Evolutionary conservation across 2,329 filamentous ascomycete species (phyloP).

Genomic region (Trichoderma breve): DNA sequence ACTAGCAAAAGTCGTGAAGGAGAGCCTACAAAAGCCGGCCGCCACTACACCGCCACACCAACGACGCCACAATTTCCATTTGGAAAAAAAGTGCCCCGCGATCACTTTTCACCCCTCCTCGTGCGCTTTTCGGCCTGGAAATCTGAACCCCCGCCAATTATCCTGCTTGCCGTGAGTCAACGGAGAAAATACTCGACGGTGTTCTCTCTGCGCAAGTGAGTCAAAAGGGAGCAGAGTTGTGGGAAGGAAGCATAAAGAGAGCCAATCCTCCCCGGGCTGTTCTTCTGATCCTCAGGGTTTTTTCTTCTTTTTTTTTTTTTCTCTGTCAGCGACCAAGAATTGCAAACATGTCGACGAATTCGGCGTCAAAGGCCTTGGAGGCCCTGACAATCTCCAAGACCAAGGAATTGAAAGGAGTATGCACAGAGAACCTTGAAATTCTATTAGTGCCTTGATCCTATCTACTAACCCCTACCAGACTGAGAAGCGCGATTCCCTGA

Average conservation of each 20-base stretch:
- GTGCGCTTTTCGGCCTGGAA: conserved; percentile 11
- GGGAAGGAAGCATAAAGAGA: conserved; percentile 10
- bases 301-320: background rate
- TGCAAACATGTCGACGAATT: conserved; percentile 42
- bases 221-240: conserved; percentile 10
- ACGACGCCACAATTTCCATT: conserved; percentile 24
- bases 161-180: conserved; percentile 32
- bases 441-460: background rate
- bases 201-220: conserved; percentile 18
- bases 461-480: conserved; percentile 51
- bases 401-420: conserved; percentile 59
- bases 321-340: background rate
- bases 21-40: conserved; percentile 22
- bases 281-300: background rate
- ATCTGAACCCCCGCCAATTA: conserved; percentile 21
- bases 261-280: background rate
- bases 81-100: conserved; percentile 33
- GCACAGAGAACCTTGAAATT: conserved; percentile 26
- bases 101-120: conserved; percentile 38
- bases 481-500: conserved; percentile 80
- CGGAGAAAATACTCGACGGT: conserved; percentile 9
- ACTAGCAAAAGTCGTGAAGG: conserved; percentile 17
- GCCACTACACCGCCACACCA: conserved; percentile 30
- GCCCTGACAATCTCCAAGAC: conserved; percentile 55
- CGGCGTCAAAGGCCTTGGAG: conserved; percentile 50